Evolutionary conservation across 139 green algal genomes (phyloP).

Genomic region (Picocystis salinarum): DNA sequence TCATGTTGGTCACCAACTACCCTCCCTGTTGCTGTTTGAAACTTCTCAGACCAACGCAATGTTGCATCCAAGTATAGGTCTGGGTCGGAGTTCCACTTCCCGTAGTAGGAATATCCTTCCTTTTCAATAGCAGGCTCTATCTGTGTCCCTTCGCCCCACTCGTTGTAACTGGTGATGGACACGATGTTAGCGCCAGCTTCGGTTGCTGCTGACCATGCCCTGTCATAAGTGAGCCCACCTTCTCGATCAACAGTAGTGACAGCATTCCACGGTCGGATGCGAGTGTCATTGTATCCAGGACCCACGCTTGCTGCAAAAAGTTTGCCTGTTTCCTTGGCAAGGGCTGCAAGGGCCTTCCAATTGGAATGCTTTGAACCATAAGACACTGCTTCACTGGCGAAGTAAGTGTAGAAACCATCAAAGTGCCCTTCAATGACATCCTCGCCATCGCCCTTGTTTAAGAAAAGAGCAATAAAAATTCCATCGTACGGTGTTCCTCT

Average conservation of each 20-base stretch:
- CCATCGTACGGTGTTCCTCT: conserved; percentile 10
- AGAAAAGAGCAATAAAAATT: conserved; percentile 20
- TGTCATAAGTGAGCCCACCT: conserved; percentile 10
- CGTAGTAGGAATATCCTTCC: no score
- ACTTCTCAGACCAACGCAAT: no score
- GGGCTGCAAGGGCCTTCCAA: conserved; percentile 6
- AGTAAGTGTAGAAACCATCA: conserved; percentile 20
- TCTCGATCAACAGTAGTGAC: conserved; percentile 7
- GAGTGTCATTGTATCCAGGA: conserved; percentile 24
- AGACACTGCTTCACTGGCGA: conserved; percentile 4
- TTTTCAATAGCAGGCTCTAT: conserved; percentile 11
- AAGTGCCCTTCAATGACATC: conserved; percentile 2
- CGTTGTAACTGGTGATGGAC: conserved; percentile 29
- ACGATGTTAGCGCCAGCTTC: conserved; percentile 4
- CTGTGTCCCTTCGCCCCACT: conserved; percentile 17
- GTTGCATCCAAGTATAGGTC: no score
- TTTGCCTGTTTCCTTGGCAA: neutral
- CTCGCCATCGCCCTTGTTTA: conserved; percentile 12
- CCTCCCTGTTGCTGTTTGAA: no score
- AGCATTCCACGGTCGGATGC: conserved; percentile 27
- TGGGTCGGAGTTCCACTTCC: no score
- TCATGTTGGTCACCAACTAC: no score
- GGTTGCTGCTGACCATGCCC: conserved; percentile 7
- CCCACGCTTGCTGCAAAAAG: conserved; percentile 21
- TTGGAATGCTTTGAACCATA: conserved; percentile 7